Conservation (phyloP, 768 basidiomycete genomes). For the Boletus sp. region DNA sequence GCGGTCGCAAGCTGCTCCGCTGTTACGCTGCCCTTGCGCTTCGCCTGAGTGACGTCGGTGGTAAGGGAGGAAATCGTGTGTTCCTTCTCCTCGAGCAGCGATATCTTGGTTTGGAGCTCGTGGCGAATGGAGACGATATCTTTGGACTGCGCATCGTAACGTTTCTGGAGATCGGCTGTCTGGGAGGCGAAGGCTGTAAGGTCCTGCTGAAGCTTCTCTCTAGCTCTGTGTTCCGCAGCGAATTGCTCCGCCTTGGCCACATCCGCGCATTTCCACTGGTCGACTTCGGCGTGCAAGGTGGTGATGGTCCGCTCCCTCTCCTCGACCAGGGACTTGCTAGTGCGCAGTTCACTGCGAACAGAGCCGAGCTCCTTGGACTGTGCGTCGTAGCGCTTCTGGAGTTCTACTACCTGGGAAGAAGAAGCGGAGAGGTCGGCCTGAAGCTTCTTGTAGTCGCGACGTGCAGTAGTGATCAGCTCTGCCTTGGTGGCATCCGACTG, state of each 20-base stretch:
- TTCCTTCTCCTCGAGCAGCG: slow-evolving; percentile 2
- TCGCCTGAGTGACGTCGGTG: background rate
- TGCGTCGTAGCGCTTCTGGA: background rate
- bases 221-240: background rate
- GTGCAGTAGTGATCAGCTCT: background rate
- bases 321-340: background rate
- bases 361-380: background rate
- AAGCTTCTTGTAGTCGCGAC: background rate
- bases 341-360: background rate
- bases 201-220: background rate
- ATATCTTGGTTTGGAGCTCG: background rate
- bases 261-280: background rate
- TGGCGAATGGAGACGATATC: background rate
- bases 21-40: background rate
- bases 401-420: background rate
- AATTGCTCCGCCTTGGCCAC: background rate
- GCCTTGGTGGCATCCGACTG: background rate
- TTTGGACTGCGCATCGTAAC: background rate
- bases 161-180: background rate
- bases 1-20: background rate
- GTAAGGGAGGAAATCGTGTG: background rate
- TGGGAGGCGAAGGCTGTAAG: background rate
- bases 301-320: background rate
- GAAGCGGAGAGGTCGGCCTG: background rate
- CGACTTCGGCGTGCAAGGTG: background rate